Evolutionary conservation across 306 rosid genomes (phyloP).

Genomic region (Spatholobus suberectus): DNA sequence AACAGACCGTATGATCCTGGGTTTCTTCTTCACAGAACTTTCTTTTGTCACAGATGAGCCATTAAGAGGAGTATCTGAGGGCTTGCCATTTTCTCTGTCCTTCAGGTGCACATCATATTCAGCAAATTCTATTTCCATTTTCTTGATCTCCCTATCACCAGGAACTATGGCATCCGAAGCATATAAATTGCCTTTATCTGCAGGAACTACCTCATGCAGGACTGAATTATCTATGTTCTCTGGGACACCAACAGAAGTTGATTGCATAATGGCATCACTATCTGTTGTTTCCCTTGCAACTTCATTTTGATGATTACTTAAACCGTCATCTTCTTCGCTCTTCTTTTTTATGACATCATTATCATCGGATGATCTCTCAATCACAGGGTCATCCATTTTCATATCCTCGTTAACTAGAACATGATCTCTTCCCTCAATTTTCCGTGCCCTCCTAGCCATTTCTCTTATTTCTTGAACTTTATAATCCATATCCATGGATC

Average conservation of each 20-base stretch:
- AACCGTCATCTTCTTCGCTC: conserved; percentile 36
- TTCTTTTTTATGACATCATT: conserved; percentile 32
- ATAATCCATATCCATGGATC: conserved; percentile 45
- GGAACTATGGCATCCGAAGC: conserved; percentile 46
- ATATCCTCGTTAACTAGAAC: conserved; percentile 37
- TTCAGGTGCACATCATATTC: conserved; percentile 35
- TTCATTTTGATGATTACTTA: conserved; percentile 38
- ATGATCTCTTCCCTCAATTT: conserved; percentile 54
- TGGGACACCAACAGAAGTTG: conserved; percentile 29
- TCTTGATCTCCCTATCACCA: conserved; percentile 38
- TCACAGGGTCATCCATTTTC: conserved; percentile 39
- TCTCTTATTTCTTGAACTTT: conserved; percentile 72
- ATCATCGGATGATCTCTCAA: conserved; percentile 44
- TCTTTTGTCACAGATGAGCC: conserved; percentile 47
- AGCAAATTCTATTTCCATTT: conserved; percentile 40
- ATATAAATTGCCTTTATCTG: conserved; percentile 38
- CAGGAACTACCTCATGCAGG: conserved; percentile 35
- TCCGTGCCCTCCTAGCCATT: conserved; percentile 64
- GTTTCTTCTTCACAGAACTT: conserved; percentile 50
- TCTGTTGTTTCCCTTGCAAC: conserved; percentile 39
- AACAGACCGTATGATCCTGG: conserved; percentile 76
- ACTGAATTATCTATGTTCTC: conserved; percentile 41
- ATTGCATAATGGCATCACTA: conserved; percentile 27
- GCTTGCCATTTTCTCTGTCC: conserved; percentile 32
- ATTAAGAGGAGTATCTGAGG: conserved; percentile 35